These are phyloP conservation scores for Saccharum spontaneum DNA, from an alignment of 176 grass and related monocot species.

Conservation along the genomic window DNA sequence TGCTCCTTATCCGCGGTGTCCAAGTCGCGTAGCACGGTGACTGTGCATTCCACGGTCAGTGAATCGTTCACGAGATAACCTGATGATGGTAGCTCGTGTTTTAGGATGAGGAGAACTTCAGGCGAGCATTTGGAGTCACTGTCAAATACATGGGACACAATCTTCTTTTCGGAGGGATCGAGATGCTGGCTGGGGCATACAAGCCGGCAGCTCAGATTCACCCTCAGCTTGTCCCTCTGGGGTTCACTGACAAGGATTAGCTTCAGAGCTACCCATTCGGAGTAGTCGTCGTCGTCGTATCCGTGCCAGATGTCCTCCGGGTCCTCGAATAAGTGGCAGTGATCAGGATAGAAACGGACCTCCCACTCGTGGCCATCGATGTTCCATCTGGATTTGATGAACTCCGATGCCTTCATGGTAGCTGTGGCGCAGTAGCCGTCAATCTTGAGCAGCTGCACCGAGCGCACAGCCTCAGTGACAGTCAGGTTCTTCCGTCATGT, in stretches of 20 bases:
- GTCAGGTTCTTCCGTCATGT: not conserved
- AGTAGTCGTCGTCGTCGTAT: too few species aligned
- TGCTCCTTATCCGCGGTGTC: not conserved
- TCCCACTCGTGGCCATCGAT: slow-evolving; percentile 3
- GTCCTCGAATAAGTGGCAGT: too few species aligned
- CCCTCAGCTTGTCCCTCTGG: not conserved
- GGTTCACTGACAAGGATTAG: not conserved
- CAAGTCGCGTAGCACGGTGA: not conserved
- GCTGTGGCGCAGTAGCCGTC: not conserved
- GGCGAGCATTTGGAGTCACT: too few species aligned
- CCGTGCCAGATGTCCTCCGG: too few species aligned
- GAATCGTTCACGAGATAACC: slow-evolving; percentile 8
- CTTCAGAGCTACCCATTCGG: not conserved
- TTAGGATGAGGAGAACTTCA: too few species aligned
- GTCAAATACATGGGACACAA: not conserved
- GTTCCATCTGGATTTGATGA: not conserved
- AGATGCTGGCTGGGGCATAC: not conserved
- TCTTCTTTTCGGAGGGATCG: not conserved
- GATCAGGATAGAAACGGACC: not conserved
- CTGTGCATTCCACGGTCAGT: not conserved
- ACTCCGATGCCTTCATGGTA: rapidly evolving
- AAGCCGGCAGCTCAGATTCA: not conserved
- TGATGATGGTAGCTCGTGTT: rapidly evolving
- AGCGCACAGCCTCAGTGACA: not conserved
- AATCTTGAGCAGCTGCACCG: not conserved